Evolutionary conservation across 768 basidiomycete genomes (phyloP).

Genomic region (Dacryopinax primogenitus): DNA sequence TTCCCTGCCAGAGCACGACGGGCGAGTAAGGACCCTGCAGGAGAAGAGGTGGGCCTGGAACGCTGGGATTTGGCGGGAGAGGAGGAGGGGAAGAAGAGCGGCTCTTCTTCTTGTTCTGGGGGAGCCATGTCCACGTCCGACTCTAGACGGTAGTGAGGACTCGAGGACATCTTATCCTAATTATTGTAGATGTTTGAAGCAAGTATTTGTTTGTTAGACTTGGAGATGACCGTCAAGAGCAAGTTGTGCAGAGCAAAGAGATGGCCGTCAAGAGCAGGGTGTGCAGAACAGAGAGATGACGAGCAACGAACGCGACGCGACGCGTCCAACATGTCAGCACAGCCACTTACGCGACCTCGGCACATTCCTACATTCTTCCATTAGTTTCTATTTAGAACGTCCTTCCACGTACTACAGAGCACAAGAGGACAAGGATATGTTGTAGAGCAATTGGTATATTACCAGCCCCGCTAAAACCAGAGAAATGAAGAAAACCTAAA

Average conservation of each 20-base stretch:
- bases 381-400: background rate
- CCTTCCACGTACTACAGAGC: no score
- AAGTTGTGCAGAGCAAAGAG: background rate
- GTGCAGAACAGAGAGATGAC: background rate
- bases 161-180: conserved; percentile 6
- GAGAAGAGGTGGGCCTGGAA: background rate
- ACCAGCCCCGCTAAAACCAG: no score
- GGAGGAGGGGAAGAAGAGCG: conserved; percentile 7
- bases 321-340: conserved; percentile 6
- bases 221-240: no score
- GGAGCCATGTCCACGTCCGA: background rate
- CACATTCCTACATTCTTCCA: background rate
- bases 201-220: no score
- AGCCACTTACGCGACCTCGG: background rate
- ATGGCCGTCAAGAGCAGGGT: background rate
- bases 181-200: no score
- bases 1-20: background rate
- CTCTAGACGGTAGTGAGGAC: background rate
- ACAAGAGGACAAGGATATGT: background rate
- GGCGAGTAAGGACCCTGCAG: background rate
- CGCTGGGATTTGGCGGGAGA: background rate
- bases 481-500: background rate
- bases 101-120: background rate
- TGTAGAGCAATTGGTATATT: no score
- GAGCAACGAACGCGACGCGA: background rate